Base-by-base conservation (phyloP, 441 rosid species). In the Erodium chrysanthum region DNA sequence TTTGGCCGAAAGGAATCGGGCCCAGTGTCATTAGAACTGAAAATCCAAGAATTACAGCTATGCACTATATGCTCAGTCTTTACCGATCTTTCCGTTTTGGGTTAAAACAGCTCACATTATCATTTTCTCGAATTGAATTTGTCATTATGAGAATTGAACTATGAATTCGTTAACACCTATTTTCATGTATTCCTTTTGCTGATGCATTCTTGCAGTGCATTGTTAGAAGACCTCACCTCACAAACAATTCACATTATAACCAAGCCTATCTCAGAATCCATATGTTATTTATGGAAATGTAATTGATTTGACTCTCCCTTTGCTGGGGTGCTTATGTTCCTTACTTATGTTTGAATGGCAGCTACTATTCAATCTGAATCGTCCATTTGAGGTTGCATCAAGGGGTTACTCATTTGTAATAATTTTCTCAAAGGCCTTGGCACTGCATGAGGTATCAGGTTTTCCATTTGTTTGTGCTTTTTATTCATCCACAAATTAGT, bases 331-430 rank as follows among this genome's bases (percentile, higher is more conserved):
- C 48, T 62, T 22, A 62, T 59, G 58, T 60, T 65, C 4, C 6
- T 31, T 31, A 52, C 64, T 31, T 25, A n/a, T 31, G 50, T 65
- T 60, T 71, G 50, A 63, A 58, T 68, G 50, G 74, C 91, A 95
- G 99, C 92, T 95, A 68, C 78, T 92, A 69, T 90, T 90, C 85
- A 95, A 90, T 81, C 82, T 95, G 70, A 81, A 83, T 82, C 96
- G 94, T 66, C 96, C 98, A 31, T 92, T 85, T 86, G 99, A 95
- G 81, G 97, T 92, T 76, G 94, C 96, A 64, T 88, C 90, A 0
- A 88, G 99, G 84, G 98, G 98, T 37, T 86, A 86, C 81, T 80
- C 91, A 67, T 95, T 90, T 78, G 73, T 92, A 72, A 91, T 91
- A 69, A 81, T 87, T 81, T 95, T 95, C 76, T 86, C 93, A 60